These are phyloP conservation scores for Starmerella geochares DNA, from an alignment of 805 yeast species.

Conservation along the genomic window DNA sequence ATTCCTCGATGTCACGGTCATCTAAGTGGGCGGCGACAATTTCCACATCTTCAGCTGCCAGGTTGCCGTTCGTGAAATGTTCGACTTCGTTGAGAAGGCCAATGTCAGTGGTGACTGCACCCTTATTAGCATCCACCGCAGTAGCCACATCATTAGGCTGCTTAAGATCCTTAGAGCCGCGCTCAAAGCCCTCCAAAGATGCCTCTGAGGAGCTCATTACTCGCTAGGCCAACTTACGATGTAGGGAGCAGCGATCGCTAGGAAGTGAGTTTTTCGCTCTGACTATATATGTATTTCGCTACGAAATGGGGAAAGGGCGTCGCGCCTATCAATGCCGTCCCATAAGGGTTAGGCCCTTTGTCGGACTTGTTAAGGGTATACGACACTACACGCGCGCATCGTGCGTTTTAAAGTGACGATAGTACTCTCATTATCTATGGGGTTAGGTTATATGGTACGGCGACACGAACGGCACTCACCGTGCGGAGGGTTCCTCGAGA, in stretches of 20 bases:
- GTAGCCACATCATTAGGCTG: not conserved
- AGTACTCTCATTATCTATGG: not conserved
- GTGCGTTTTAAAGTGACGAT: not conserved
- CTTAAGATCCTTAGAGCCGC: not conserved
- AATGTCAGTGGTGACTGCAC: not conserved
- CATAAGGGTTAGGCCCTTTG: not conserved
- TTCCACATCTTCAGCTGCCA: slow-evolving; percentile 16
- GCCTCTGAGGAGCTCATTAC: not conserved
- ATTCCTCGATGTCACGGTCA: slow-evolving; percentile 33
- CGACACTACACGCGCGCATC: not conserved
- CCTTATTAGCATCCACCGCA: not conserved
- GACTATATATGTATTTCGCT: not conserved
- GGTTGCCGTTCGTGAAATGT: slow-evolving; percentile 31
- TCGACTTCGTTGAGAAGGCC: slow-evolving; percentile 4
- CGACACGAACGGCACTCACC: too few relatives aligned
- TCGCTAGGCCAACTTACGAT: not conserved
- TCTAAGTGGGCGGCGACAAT: slow-evolving; percentile 16
- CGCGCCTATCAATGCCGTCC: slow-evolving; percentile 2
- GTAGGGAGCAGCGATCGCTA: not conserved
- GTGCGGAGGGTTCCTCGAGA: too few relatives aligned
- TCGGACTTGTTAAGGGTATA: not conserved
- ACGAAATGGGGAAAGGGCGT: too few relatives aligned
- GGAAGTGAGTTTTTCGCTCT: too few relatives aligned
- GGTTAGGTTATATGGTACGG: not conserved
- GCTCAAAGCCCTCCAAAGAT: not conserved